Evolutionary conservation across 2,329 filamentous ascomycete genomes (phyloP).

Genomic region (Phyllosticta citribraziliensis): DNA sequence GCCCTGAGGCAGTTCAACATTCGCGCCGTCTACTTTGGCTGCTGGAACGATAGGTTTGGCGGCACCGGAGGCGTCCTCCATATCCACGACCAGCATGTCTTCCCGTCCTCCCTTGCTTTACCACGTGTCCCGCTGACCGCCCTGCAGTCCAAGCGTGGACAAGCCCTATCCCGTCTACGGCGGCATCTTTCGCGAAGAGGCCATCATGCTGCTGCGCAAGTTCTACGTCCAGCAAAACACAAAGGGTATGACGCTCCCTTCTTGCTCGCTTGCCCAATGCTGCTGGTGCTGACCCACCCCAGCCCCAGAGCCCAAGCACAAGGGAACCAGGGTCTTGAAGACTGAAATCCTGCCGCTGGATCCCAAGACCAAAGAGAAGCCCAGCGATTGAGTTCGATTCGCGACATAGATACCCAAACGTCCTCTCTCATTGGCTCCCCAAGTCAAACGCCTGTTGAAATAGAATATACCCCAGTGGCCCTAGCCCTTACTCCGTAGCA

Average conservation of each 20-base stretch:
- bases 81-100: constrained; percentile 59
- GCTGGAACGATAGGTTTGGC: constrained; percentile 92
- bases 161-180: constrained; percentile 72
- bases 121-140: constrained; percentile 12
- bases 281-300: constrained; percentile 1
- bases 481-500: neutral
- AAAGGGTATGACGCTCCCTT: constrained; percentile 48
- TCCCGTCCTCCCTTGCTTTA: neutral
- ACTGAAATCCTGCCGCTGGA: constrained; percentile 41
- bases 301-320: constrained; percentile 55
- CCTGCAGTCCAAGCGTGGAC: constrained; percentile 56
- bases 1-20: constrained; percentile 82
- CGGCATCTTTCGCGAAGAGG: constrained; percentile 82
- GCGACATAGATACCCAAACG: constrained; percentile 3
- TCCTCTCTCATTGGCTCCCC: neutral
- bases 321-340: constrained; percentile 55
- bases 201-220: constrained; percentile 79
- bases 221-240: constrained; percentile 99
- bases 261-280: neutral
- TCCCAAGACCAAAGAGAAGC: neutral
- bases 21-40: constrained; percentile 86
- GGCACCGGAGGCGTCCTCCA: constrained; percentile 90
- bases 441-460: constrained; percentile 1
- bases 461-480: neutral
- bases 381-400: neutral